phyloP scores from a whole-genome alignment of 176 grass and related monocot genomes.

The Zea luxurians region DNA sequence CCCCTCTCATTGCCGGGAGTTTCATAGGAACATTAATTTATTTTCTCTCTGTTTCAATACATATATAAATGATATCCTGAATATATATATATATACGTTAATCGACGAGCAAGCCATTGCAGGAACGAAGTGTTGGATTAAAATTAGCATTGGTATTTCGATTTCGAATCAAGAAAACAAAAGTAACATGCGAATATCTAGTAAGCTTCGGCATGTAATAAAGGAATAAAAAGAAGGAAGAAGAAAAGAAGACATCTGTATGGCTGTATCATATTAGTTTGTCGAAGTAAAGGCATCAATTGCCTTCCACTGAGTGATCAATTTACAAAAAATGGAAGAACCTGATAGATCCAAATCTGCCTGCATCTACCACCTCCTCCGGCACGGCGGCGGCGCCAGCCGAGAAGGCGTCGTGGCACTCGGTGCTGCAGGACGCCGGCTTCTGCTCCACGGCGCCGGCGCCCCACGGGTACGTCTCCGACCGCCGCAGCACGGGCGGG shows the following conservation, averaged over 20 bases:
- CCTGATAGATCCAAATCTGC: conserved; percentile 57
- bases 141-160: conserved; percentile 44
- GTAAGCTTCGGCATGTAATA: conserved; percentile 30
- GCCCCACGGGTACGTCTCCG: conserved; percentile 45
- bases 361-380: conserved; percentile 54
- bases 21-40: background rate
- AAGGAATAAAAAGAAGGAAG: conserved; percentile 5
- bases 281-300: conserved; percentile 30
- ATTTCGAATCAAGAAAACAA: conserved; percentile 34
- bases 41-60: background rate
- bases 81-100: background rate
- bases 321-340: conserved; percentile 76
- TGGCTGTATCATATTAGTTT: conserved; percentile 60
- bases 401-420: conserved; percentile 39
- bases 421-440: conserved; percentile 45
- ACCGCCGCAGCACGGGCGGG: conserved; percentile 19
- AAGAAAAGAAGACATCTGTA: conserved; percentile 39
- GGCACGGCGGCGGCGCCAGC: conserved; percentile 15
- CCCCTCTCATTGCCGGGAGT: background rate
- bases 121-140: background rate
- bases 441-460: conserved; percentile 42
- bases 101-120: background rate
- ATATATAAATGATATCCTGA: background rate
- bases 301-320: conserved; percentile 35
- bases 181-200: conserved; percentile 35